Base-by-base conservation (phyloP, 2,329 filamentous ascomycete genomes). In the Botrytis porri region DNA sequence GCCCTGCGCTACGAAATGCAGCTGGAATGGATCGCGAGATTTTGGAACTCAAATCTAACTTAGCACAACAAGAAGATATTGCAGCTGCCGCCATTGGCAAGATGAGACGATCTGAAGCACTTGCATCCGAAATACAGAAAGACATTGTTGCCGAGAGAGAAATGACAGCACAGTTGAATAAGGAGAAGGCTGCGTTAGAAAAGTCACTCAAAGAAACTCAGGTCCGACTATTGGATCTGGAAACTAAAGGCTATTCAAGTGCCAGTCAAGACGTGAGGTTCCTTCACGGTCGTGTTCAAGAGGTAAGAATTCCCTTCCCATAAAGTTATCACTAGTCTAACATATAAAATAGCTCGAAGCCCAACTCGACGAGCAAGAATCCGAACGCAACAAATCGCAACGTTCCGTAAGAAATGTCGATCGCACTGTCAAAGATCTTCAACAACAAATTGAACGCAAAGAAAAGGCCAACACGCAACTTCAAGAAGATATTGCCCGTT, bases 241-340 rank as follows among this genome's bases (percentile, higher is more conserved):
- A 99, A 84, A 98, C 96, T 61, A 98, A 98, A 85, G 94, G 95
- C 70, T 98, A 97, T 83, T 96, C 95, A 32, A 97, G 92, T 76
- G 93, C 93, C 37, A 97, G 95, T 82, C 94, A 97, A 79, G 95
- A 98, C 83, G 93, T 98, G 77, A 92, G 96, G 80, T 98, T 98
- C 85, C 84, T 98, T 79, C 93, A 98, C 83, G 95, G 94, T 80
- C 90, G 95, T 69, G 94, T 99, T 77, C 94, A 98, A 84, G 95
- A 98, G 88, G 95, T 97, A 86, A 87, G 89, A 82, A 43, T 59
- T 62, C 29, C 59, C 43, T 29, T 69, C 35, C 43, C 54, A 48
- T 29, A 12, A 65, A 32, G 37, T 32, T 22, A 54, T 4, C 43
- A 54, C 25, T 64, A 72, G 18, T 69, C 75, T 78, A 74, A 79